A percentile compares a stretch with the other conserved stretches of the same genome.
These are phyloP conservation scores for Penicillium glabrum DNA, from an alignment of 2,329 filamentous ascomycete genomes.

Conservation along the genomic window DNA sequence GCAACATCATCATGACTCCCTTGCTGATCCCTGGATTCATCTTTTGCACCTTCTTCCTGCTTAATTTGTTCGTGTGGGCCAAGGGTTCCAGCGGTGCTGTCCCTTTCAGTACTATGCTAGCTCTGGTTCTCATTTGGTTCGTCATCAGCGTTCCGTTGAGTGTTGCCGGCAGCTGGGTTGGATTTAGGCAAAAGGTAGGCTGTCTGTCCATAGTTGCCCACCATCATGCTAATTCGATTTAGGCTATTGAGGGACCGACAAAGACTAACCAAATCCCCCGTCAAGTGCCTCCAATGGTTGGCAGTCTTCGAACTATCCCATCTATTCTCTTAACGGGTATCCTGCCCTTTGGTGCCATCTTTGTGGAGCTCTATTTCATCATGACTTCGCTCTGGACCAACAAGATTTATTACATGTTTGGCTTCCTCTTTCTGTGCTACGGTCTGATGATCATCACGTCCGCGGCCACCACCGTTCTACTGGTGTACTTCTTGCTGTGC, in stretches of 20 bases:
- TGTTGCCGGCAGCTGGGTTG: slow-evolving; percentile 86
- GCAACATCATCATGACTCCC: slow-evolving; percentile 87
- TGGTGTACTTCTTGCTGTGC: slow-evolving; percentile 95
- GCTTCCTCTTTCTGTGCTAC: slow-evolving; percentile 97
- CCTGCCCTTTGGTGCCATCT: slow-evolving; percentile 92
- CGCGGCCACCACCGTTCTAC: slow-evolving; percentile 84
- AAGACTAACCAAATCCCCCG: slow-evolving; percentile 97
- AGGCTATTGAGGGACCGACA: slow-evolving; percentile 73
- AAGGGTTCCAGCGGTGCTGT: slow-evolving; percentile 90
- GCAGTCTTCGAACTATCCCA: slow-evolving; percentile 81
- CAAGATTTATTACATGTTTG: slow-evolving; percentile 99
- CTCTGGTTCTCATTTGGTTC: slow-evolving; percentile 94
- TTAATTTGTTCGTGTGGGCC: slow-evolving; percentile 95
- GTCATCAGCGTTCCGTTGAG: slow-evolving; percentile 91
- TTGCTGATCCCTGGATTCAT: slow-evolving; percentile 81
- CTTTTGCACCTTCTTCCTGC: slow-evolving; percentile 84
- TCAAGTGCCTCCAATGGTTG: slow-evolving; percentile 82
- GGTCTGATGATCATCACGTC: slow-evolving; percentile 95
- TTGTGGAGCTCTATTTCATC: slow-evolving; percentile 98
- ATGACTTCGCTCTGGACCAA: slow-evolving; percentile 99
- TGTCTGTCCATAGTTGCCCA: neutral
- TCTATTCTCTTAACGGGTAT: slow-evolving; percentile 91
- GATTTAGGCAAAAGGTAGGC: slow-evolving; percentile 68
- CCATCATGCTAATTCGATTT: neutral
- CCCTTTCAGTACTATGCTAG: slow-evolving; percentile 94